These are phyloP conservation scores for Rhizoclosmatium sp. DNA, from an alignment of 192 early-diverging fungal genomes.

Conservation along the genomic window DNA sequence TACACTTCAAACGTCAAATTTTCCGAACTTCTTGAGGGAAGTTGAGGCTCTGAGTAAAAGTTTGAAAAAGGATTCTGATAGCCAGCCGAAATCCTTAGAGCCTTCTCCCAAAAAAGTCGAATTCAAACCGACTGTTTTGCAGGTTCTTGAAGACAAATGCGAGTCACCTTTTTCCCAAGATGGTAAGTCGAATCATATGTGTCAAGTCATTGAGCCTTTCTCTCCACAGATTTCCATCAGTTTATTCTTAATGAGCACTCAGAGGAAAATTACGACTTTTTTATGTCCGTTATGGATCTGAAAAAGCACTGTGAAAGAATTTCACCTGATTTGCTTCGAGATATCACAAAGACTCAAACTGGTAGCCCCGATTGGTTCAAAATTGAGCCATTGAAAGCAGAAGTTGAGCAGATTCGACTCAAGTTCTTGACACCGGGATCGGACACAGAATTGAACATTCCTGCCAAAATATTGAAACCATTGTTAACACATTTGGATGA, in stretches of 20 bases:
- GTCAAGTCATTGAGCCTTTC: neutral
- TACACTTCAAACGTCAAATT: neutral
- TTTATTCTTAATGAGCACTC: conserved; percentile 11
- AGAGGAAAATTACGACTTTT: conserved; percentile 18
- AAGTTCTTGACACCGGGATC: conserved; percentile 20
- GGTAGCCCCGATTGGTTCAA: neutral
- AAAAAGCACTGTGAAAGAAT: conserved; percentile 15
- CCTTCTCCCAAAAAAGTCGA: neutral
- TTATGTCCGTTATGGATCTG: conserved; percentile 26
- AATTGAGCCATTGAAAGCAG: neutral
- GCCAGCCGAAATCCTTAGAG: too few species aligned
- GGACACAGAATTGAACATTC: conserved; percentile 40
- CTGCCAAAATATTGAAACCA: conserved; percentile 26
- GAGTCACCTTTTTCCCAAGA: conserved; percentile 18
- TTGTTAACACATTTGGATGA: conserved; percentile 21
- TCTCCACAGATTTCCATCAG: conserved; percentile 16
- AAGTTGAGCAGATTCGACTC: conserved; percentile 23
- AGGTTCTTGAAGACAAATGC: conserved; percentile 21
- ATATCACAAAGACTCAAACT: neutral
- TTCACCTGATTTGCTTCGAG: neutral
- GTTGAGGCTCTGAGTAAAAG: neutral
- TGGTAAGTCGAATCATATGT: neutral
- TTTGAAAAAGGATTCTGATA: too few species aligned
- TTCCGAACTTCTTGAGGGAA: neutral
- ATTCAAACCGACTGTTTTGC: conserved; percentile 17